phyloP scores from a whole-genome alignment of 208 protist genomes.

The Tritrichomonas foetus region DNA sequence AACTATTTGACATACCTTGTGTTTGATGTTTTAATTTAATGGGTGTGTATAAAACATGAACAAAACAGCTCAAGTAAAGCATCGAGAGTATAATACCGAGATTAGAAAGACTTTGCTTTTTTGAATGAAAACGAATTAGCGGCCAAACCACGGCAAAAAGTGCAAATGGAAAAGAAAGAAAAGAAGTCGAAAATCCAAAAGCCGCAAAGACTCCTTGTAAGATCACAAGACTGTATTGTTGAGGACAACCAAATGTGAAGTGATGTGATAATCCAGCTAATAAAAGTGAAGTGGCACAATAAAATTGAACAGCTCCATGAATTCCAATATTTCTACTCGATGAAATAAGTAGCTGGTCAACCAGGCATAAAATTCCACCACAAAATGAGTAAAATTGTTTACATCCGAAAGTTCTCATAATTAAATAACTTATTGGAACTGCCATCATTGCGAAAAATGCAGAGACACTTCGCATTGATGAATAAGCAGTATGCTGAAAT shows the following conservation, averaged over 20 bases:
- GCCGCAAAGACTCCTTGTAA: background rate
- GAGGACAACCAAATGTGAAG: background rate
- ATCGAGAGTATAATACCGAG: background rate
- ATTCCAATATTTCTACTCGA: background rate
- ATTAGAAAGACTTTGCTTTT: background rate
- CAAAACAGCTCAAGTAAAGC: background rate
- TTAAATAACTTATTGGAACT: background rate
- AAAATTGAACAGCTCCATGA: background rate
- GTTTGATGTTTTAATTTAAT: background rate
- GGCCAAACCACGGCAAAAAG: background rate
- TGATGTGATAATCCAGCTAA: background rate
- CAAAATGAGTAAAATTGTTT: background rate
- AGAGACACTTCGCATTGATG: background rate
- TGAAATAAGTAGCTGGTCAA: background rate
- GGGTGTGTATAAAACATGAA: background rate
- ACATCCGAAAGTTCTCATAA: background rate
- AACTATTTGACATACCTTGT: background rate
- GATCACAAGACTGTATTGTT: background rate
- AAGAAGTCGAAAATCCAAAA: background rate
- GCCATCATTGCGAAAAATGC: background rate
- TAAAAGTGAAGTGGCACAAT: background rate
- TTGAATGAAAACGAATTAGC: background rate
- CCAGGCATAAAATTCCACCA: background rate
- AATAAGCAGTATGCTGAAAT: background rate
- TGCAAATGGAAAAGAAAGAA: background rate